Conservation (phyloP, 176 grass and related monocot genomes). For the Elymus sibiricus region DNA sequence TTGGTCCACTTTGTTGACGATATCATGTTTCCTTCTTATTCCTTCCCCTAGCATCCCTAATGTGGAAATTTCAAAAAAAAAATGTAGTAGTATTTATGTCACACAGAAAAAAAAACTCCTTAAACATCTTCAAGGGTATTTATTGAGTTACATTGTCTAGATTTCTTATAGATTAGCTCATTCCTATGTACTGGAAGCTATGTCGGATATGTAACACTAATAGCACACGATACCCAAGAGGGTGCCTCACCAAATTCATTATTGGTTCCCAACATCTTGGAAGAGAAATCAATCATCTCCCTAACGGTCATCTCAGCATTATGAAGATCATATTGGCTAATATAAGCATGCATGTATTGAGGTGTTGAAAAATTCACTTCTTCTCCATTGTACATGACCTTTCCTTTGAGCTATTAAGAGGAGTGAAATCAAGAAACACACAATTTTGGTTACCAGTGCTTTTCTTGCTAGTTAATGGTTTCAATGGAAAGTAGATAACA, state of each 20-base stretch:
- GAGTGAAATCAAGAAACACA: neutral
- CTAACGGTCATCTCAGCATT: conserved; percentile 68
- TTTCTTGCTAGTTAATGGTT: conserved; percentile 9
- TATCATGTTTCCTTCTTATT: conserved; percentile 34
- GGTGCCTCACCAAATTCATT: conserved; percentile 39
- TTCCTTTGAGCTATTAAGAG: conserved; percentile 45
- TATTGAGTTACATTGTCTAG: neutral
- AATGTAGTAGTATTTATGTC: neutral
- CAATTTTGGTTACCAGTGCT: conserved; percentile 5
- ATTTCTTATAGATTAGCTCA: neutral
- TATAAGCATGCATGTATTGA: conserved; percentile 36
- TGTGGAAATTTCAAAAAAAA: neutral
- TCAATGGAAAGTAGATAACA: neutral
- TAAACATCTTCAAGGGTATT: neutral
- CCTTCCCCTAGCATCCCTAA: conserved; percentile 59
- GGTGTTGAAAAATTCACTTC: conserved; percentile 28
- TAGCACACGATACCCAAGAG: neutral
- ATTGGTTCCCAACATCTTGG: conserved; percentile 33
- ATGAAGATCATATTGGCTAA: conserved; percentile 68
- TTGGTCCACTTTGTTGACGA: conserved; percentile 44
- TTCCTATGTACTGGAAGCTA: neutral
- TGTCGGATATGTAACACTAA: neutral
- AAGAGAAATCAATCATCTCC: conserved; percentile 61
- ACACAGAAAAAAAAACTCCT: neutral
- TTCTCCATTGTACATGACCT: conserved; percentile 60